Evolutionary conservation across 2,329 filamentous ascomycete genomes (phyloP).

Genomic region (Sporothrix globosa): DNA sequence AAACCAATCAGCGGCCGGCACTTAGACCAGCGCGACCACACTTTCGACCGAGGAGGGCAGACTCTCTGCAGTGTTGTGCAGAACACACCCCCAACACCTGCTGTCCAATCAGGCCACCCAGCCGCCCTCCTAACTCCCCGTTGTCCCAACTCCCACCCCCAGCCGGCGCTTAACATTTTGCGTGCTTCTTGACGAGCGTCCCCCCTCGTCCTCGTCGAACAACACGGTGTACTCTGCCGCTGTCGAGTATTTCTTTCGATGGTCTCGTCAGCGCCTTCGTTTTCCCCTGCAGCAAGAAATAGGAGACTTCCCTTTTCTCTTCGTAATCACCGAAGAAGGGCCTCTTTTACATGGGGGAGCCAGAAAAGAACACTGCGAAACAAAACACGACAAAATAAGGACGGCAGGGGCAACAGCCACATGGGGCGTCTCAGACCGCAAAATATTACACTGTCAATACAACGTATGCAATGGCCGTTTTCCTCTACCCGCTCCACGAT

Average conservation of each 20-base stretch:
- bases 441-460: background rate
- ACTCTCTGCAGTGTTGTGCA: constrained; percentile 12
- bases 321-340: constrained; percentile 26
- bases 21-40: constrained; percentile 26
- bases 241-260: background rate
- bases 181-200: background rate
- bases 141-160: background rate
- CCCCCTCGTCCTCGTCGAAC: background rate
- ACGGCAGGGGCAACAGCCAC: background rate
- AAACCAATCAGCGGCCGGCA: constrained; percentile 28
- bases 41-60: background rate
- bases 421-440: background rate
- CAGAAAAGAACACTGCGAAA: constrained; percentile 8
- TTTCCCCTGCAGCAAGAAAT: background rate
- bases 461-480: constrained; percentile 15
- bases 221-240: background rate
- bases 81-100: background rate
- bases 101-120: background rate
- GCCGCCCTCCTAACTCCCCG: background rate
- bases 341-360: background rate
- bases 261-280: background rate
- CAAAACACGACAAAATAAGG: background rate
- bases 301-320: background rate
- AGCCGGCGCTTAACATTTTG: constrained; percentile 25
- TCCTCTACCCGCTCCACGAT: background rate